phyloP scores from a whole-genome alignment of 805 yeast species.

The Candida koratica region DNA sequence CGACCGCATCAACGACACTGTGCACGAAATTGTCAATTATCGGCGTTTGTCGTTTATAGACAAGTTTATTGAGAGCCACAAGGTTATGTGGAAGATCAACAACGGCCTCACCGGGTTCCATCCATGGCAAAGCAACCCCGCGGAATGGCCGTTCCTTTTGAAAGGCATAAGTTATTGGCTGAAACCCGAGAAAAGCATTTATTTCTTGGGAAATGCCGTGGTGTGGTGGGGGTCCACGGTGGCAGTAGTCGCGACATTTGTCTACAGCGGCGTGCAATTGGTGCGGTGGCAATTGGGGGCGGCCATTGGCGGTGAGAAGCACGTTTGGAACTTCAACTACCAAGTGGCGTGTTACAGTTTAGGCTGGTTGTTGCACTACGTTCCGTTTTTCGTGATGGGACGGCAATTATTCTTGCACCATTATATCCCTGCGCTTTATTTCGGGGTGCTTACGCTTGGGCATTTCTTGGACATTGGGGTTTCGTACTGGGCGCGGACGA shows the following conservation, averaged over 20 bases:
- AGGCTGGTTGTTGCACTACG: constrained; percentile 71
- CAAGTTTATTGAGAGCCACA: constrained; percentile 63
- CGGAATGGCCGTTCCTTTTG: constrained; percentile 66
- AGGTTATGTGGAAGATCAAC: constrained; percentile 75
- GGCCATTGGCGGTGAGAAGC: constrained; percentile 44
- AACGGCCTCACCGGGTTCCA: constrained; percentile 66
- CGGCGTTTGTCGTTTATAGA: constrained; percentile 49
- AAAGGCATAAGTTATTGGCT: constrained; percentile 86
- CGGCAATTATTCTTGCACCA: constrained; percentile 93
- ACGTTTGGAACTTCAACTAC: constrained; percentile 60
- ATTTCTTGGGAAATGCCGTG: constrained; percentile 74
- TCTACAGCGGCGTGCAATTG: constrained; percentile 45
- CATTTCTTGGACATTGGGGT: constrained; percentile 56
- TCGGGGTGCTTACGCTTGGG: constrained; percentile 75
- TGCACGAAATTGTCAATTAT: constrained; percentile 40
- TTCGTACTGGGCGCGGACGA: constrained; percentile 36
- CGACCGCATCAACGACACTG: constrained; percentile 34
- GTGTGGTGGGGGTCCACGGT: constrained; percentile 71
- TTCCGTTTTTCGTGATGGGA: constrained; percentile 82
- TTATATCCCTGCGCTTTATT: constrained; percentile 79
- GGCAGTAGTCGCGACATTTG: constrained; percentile 46
- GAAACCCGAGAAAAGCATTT: constrained; percentile 55
- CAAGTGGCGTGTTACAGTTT: constrained; percentile 57
- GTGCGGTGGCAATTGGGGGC: constrained; percentile 60
- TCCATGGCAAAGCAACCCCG: constrained; percentile 66